Conservation (phyloP, 345 rosid species). For the Eucalyptus polybractea region DNA sequence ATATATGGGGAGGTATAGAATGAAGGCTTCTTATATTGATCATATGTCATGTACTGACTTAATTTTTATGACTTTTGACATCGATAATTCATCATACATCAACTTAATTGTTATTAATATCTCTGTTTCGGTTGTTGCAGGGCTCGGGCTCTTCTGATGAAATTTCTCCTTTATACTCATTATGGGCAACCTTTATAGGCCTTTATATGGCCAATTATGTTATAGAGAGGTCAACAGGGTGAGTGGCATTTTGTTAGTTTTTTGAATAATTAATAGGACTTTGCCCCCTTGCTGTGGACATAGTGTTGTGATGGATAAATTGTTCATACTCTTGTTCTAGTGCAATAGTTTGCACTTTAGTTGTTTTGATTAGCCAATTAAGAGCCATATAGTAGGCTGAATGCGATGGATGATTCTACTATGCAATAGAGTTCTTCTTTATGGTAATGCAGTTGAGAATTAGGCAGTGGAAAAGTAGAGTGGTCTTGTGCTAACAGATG, state of each 20-base stretch:
- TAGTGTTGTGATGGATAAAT: background rate
- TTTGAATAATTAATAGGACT: background rate
- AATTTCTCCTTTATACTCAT: slow-evolving; percentile 95
- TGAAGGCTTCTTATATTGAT: background rate
- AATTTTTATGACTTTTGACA: background rate
- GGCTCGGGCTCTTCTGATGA: slow-evolving; percentile 72
- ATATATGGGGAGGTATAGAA: slow-evolving; percentile 82
- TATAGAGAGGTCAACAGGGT: slow-evolving; percentile 98
- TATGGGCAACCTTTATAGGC: slow-evolving; percentile 99
- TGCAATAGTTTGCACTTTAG: background rate
- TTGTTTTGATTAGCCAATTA: background rate
- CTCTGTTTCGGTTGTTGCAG: slow-evolving; percentile 26
- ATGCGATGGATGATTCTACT: background rate
- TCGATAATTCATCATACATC: background rate
- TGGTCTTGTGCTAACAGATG: background rate
- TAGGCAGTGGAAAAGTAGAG: background rate
- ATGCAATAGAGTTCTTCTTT: background rate
- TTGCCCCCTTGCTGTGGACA: background rate
- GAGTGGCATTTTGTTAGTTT: slow-evolving; percentile 4
- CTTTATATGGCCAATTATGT: slow-evolving; percentile 98
- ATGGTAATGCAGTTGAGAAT: background rate
- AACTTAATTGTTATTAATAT: background rate
- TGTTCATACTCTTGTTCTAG: background rate
- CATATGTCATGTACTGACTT: background rate
- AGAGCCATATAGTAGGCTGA: background rate